A percentile compares a stretch with the other conserved stretches of the same genome.
phyloP scores from a whole-genome alignment of 768 basidiomycete genomes.

The Trametes elegans region DNA sequence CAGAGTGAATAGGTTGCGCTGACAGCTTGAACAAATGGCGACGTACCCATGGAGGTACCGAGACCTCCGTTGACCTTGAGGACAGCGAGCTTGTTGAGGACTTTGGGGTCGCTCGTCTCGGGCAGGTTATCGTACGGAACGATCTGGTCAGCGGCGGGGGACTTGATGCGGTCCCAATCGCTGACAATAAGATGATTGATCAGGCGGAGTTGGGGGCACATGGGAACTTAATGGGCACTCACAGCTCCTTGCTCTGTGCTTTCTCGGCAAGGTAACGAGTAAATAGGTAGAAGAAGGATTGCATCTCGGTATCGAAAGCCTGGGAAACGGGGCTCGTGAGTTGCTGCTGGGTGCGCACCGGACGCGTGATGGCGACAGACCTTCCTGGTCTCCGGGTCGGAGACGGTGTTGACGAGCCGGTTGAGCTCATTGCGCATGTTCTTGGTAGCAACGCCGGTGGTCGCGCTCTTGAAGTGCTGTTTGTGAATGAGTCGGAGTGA shows the following conservation, averaged over 20 bases:
- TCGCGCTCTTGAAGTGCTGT: constrained; percentile 35
- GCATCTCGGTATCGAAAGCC: constrained; percentile 95
- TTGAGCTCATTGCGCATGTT: constrained; percentile 68
- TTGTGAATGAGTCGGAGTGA: constrained; percentile 34
- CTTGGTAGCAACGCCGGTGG: constrained; percentile 53
- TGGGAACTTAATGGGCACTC: constrained; percentile 29
- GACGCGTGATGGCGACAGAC: no score
- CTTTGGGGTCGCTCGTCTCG: constrained; percentile 52
- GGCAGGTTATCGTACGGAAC: constrained; percentile 77
- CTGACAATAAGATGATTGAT: constrained; percentile 9
- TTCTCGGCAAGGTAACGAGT: constrained; percentile 73
- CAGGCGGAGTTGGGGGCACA: not conserved
- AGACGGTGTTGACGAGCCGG: constrained; percentile 58
- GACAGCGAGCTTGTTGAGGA: constrained; percentile 90
- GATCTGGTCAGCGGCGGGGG: constrained; percentile 83
- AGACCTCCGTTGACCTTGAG: constrained; percentile 95
- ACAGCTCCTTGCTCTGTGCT: constrained; percentile 71
- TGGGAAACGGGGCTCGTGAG: no score
- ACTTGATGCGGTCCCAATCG: constrained; percentile 59
- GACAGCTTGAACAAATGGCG: not conserved
- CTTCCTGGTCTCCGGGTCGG: constrained; percentile 56
- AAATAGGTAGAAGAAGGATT: constrained; percentile 94
- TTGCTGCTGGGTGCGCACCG: no score
- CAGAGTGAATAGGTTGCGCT: not conserved
- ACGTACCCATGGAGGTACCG: constrained; percentile 83